Base-by-base conservation (phyloP, 2,329 filamentous ascomycete species). In the Neonectria punicea region DNA sequence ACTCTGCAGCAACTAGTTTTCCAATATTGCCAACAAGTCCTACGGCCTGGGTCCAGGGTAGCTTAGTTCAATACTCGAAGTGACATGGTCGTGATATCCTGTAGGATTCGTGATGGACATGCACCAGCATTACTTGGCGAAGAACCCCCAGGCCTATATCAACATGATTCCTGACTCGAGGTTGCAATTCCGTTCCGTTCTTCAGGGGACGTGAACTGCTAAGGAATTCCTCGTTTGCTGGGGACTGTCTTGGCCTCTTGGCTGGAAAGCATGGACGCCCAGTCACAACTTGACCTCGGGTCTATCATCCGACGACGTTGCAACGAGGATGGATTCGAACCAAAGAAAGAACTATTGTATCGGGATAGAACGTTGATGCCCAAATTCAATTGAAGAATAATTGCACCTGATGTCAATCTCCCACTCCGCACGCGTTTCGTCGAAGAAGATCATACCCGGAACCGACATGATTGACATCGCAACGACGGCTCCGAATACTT, bases 141-240 rank as follows among this genome's bases (percentile, higher is more conserved):
- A 53, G 49, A 47, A 13, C 11, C 44, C 32, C 44, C n/a, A 49
- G 53, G 43, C 9, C 41, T 25, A 44, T 28, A 53, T 50, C 49
- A 28, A 59, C 39, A 53, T 46, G 41, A 47, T 22, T 49, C 30
- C 50, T 61, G 58, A 61, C 58, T 61, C 58, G 51, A 28, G 39
- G 22, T 20, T 20, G 50, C 32, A 32, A 32, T 30, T 22, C 43
- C 36, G 36, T 44, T 22, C 22, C 5, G 41, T 28, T 14, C 50
- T 39, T 30, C 34, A 39, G 36, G 36, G 36, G 2, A 39, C 13
- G 3, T 13, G 25, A 6, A n/a, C 5, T 39, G 36, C 7, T 39
- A n/a, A 39, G 14, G 16, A n/a, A 6, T 32, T 13, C 28, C 25
- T 30, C 18, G 4, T 50, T 13, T 9, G 16, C 10, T 4, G 28